These are phyloP conservation scores for Puccinia sorghi DNA, from an alignment of 1,284 basidiomycete species.

Conservation along the genomic window DNA sequence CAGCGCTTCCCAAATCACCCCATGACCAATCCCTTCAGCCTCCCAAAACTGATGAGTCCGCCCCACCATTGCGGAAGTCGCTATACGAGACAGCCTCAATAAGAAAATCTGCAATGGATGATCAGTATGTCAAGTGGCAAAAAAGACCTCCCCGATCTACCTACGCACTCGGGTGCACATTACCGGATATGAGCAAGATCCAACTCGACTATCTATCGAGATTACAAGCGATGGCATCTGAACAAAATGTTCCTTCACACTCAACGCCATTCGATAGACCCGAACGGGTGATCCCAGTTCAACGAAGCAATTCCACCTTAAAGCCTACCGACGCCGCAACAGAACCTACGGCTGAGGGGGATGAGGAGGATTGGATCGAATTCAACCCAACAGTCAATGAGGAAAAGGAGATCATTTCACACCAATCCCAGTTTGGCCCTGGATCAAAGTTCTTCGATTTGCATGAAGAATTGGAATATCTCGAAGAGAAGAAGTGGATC, in stretches of 20 bases:
- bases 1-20: background rate
- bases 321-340: background rate
- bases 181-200: conserved; percentile 45
- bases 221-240: conserved; percentile 29
- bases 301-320: background rate
- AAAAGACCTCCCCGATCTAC: conserved; percentile 23
- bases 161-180: conserved; percentile 40
- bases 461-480: conserved; percentile 27
- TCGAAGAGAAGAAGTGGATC: conserved; percentile 41
- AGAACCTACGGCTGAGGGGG: background rate
- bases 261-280: conserved; percentile 26
- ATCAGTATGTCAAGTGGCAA: conserved; percentile 2
- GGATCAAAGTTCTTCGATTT: conserved; percentile 32
- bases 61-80: conserved; percentile 14
- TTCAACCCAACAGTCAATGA: conserved; percentile 47
- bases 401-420: conserved; percentile 24
- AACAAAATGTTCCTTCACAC: background rate
- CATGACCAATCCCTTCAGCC: background rate
- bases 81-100: conserved; percentile 16
- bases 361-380: conserved; percentile 44
- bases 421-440: conserved; percentile 19
- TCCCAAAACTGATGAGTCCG: background rate
- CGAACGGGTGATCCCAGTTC: background rate
- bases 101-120: conserved; percentile 33
- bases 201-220: conserved; percentile 24